Base-by-base conservation (phyloP, 805 yeast species). In the Hemisphaericaspora nanyangensis region DNA sequence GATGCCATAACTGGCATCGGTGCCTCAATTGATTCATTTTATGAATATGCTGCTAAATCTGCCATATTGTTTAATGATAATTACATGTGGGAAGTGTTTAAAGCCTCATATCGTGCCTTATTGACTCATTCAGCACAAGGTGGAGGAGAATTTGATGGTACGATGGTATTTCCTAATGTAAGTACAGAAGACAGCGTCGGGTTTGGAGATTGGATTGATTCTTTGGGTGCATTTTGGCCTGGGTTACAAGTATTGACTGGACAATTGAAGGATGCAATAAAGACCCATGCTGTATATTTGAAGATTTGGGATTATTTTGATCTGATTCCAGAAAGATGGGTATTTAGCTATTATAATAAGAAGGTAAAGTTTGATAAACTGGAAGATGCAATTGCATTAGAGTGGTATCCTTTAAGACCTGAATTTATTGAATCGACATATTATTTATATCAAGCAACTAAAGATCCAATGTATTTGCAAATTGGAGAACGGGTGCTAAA, bases 401-500 rank as follows among this genome's bases (percentile, higher is more conserved):
- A 86, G 54, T 90, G 96, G 96, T 90, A 87, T 52, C 96, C 96
- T 2, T 65, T 90, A 31, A 67, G 98, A 39, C 98, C 98, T 0
- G 98, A 90, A 55, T 87, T 89, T 49, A 74, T 87, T 31, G 98
- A 90, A 56, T 85, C 95, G 0, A 87, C 95, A 0, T 90, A 88
- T 58, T 81, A 82, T 53, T 62, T 90, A 12, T 89, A 83, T 53
- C 66, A 84, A 29, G 95, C 96, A 1, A 90, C 97, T 0, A 72
- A 68, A 40, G 98, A 90, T 56, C 95, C 96, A 2, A 70, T 88
- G 52, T 89, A 81, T 56, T 62, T 90, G 15, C 78, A 80, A 38
- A 76, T 87, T 22, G 97, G 96, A 1, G 78, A 77, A 43, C 69
- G 79, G 19, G 65, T 86, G 6, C 55, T 90, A 41, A 50, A 71